Base-by-base conservation (phyloP, 2,329 filamentous ascomycete genomes). In the Geosmithia morbida region DNA sequence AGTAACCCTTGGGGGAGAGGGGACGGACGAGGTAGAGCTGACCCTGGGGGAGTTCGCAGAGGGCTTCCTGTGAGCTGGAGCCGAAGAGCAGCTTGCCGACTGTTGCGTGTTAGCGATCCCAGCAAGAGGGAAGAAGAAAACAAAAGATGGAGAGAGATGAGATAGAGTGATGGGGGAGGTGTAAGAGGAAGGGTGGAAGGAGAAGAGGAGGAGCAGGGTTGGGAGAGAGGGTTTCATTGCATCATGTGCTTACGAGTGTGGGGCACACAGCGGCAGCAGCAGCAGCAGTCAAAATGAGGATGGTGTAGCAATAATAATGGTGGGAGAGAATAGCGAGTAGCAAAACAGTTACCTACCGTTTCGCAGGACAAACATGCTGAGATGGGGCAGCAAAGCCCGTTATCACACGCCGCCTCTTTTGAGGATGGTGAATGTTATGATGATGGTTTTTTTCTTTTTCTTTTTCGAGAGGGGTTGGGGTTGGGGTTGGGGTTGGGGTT, bases 21-120 rank as follows among this genome's bases (percentile, higher is more conserved):
- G 92, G 92, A 57, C 92, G 86, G 57, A 98, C 92, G 55, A 98
- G 83, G 66, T 96, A 98, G 43, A 98, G 86, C 66, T 97, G 89
- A 61, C 92, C 92, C 65, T 97, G 88, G 16, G 89, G 81, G 42
- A 98, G 82, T 62, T 97, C 89, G 66, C 95, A 87, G 61, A 98
- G 80, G 44, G 87, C 85, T 70, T 97, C 89, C 65, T 96, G 90
- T 62, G 81, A 87, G 58, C 78, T 79, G 51, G 75, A 79, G 61
- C 94, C 88, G 46, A 97, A 97, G 61, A 97, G 81, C 59, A 92
- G 82, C 68, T 95, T 96, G 67, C 86, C 85, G 56, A 94, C 87
- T 94, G 51, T 41, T 47, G 46, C 39, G 37, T 40, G 52, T 48
- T 49, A 26, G 45, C 11, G 33, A 37, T 41, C 26, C 46, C n/a